Conservation (phyloP, 148 eudicot genomes). For the Fagopyrum esculentum region DNA sequence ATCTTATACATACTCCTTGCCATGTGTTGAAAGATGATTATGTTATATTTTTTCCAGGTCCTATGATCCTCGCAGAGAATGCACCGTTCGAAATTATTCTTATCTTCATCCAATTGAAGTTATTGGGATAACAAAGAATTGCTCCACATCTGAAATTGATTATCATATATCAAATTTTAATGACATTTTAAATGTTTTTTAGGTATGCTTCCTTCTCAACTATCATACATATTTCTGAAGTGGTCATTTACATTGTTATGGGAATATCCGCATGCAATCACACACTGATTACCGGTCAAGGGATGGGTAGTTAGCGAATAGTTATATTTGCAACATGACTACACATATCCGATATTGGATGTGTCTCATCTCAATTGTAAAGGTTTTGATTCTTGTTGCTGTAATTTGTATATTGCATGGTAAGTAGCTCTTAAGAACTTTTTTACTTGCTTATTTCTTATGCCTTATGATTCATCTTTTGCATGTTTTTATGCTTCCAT, state of each 20-base stretch:
- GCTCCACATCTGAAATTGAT: constrained; percentile 45
- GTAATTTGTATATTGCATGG: background rate
- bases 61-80: constrained; percentile 85
- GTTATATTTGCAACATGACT: background rate
- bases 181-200: constrained; percentile 52
- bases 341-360: background rate
- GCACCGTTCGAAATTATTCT: constrained; percentile 69
- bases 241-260: background rate
- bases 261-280: background rate
- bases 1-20: background rate
- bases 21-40: background rate
- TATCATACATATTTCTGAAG: constrained; percentile 1
- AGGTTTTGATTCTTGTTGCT: background rate
- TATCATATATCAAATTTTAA: constrained; percentile 62
- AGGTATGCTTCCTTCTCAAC: constrained; percentile 36
- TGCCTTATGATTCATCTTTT: background rate
- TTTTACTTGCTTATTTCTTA: background rate
- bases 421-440: background rate
- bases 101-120: constrained; percentile 83
- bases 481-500: background rate
- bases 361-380: background rate
- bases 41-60: constrained; percentile 29
- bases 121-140: constrained; percentile 57
- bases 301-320: background rate
- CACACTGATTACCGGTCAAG: background rate